Evolutionary conservation across 306 rosid species (phyloP).

Genomic region (Begonia peltatifolia): DNA sequence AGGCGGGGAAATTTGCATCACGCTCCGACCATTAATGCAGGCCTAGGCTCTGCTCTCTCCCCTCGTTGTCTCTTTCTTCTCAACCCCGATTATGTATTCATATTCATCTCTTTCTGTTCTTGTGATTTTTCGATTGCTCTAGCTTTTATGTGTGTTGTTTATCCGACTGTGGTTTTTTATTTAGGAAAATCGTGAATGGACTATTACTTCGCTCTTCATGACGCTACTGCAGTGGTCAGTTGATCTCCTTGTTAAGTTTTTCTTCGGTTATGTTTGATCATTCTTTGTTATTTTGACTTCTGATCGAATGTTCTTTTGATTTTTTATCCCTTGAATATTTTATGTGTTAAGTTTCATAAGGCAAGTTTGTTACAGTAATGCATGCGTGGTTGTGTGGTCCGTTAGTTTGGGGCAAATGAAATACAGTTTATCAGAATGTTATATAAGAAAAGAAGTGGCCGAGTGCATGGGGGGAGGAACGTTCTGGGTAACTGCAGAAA

Average conservation of each 20-base stretch:
- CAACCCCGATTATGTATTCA: constrained; percentile 32
- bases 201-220: constrained; percentile 61
- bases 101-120: not conserved
- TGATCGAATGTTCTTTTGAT: too few relatives aligned
- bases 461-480: not conserved
- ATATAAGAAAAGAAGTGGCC: not conserved
- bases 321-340: too few relatives aligned
- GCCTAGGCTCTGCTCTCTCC: constrained; percentile 76
- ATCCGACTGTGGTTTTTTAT: not conserved
- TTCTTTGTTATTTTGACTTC: too few relatives aligned
- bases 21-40: constrained; percentile 80
- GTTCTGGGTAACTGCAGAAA: too few relatives aligned
- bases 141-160: not conserved
- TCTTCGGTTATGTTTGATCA: too few relatives aligned
- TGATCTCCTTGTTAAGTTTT: not conserved
- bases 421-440: too few relatives aligned
- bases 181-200: constrained; percentile 69
- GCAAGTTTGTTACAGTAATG: too few relatives aligned
- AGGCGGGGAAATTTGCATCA: constrained; percentile 57
- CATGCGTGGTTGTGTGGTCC: too few relatives aligned
- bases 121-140: not conserved
- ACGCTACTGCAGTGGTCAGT: constrained; percentile 66
- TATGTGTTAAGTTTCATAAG: too few relatives aligned
- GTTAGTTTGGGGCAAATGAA: too few relatives aligned
- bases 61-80: constrained; percentile 88